Conservation (phyloP, 306 rosid species). For the Vachellia collinsii region DNA sequence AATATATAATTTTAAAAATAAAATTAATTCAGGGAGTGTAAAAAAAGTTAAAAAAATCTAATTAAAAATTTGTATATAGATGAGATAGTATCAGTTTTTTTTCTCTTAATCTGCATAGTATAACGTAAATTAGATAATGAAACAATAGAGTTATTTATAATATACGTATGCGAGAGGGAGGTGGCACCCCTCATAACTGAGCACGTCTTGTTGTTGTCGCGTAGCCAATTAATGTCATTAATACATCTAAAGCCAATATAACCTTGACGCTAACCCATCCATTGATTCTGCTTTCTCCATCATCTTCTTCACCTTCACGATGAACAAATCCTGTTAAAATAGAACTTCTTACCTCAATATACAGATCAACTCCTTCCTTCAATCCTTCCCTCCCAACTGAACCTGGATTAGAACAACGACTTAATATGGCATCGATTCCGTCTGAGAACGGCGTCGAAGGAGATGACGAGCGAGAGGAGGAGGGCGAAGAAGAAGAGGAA, state of each 20-base stretch:
- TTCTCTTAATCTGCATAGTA: too few species aligned
- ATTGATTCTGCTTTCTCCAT: background rate
- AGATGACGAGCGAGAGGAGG: constrained; percentile 86
- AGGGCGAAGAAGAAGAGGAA: constrained; percentile 56
- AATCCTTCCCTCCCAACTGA: background rate
- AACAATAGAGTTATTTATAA: too few species aligned
- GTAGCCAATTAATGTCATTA: background rate
- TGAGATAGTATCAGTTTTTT: background rate
- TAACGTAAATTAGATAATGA: background rate
- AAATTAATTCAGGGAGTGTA: too few species aligned
- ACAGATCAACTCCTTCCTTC: background rate
- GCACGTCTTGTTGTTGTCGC: background rate
- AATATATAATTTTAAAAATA: too few species aligned
- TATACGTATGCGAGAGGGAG: background rate
- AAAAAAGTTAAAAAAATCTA: too few species aligned
- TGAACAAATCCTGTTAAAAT: background rate
- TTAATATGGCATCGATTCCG: constrained; percentile 67
- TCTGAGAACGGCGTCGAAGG: constrained; percentile 79
- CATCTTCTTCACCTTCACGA: background rate
- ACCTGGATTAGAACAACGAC: background rate
- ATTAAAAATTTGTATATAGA: too few species aligned
- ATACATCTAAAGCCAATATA: background rate
- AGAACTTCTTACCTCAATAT: background rate
- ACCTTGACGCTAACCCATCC: background rate
- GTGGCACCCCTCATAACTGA: background rate